phyloP scores from a whole-genome alignment of 495 filamentous ascomycete species.

The Jackrogersella multiformis region DNA sequence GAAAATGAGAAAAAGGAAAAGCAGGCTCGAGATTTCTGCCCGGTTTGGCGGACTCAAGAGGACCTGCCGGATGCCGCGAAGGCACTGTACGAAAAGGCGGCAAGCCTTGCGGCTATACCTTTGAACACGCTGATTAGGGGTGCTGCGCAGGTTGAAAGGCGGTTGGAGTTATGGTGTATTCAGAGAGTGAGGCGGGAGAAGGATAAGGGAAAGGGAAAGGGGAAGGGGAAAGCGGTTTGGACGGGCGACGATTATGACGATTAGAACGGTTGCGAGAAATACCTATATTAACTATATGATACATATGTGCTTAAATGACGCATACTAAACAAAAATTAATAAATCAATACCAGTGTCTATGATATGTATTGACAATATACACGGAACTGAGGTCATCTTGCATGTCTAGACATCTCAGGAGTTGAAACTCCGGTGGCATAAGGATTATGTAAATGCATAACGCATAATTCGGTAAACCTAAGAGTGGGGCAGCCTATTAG shows the following conservation, averaged over 20 bases:
- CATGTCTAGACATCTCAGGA: too few species aligned
- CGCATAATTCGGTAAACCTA: neutral
- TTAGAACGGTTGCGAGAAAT: too few species aligned
- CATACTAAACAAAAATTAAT: neutral
- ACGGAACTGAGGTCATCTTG: too few species aligned
- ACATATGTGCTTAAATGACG: neutral
- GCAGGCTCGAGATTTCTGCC: conserved; percentile 65
- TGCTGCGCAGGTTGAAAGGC: conserved; percentile 60
- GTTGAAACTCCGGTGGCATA: too few species aligned
- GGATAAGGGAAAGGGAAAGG: conserved; percentile 48
- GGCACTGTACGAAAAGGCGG: conserved; percentile 64
- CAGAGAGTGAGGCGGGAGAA: conserved; percentile 48
- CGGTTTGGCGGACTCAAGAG: conserved; percentile 63
- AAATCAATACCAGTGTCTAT: neutral
- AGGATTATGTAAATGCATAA: too few species aligned
- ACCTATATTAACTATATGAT: neutral
- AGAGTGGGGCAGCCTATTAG: too few species aligned
- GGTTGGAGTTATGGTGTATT: conserved; percentile 61
- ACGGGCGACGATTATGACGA: conserved; percentile 39
- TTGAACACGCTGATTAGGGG: conserved; percentile 51
- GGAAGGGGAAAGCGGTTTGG: conserved; percentile 45
- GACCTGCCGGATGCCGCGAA: conserved; percentile 65
- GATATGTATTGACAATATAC: neutral
- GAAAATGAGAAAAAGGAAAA: conserved; percentile 44
- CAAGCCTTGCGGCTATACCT: conserved; percentile 51